Conservation (phyloP, 176 grass and related monocot genomes). For the Oryza punctata region DNA sequence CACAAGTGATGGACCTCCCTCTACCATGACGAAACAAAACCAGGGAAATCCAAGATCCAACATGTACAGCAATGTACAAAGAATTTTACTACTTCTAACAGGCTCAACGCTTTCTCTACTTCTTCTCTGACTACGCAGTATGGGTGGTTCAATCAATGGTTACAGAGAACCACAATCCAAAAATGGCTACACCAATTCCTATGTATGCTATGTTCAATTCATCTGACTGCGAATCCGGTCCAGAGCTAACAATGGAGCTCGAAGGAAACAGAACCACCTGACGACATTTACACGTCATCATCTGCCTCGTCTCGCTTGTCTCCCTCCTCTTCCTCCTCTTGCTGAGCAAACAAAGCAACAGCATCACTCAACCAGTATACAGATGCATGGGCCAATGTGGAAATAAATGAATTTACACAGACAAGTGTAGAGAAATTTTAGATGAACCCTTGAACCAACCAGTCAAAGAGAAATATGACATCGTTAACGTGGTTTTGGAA, state of each 20-base stretch:
- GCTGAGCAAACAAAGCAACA: constrained; percentile 19
- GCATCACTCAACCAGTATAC: not conserved
- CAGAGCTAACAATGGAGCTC: not conserved
- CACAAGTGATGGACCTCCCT: too few species aligned
- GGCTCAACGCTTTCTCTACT: not conserved
- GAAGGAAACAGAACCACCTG: not conserved
- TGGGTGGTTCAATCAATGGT: not conserved
- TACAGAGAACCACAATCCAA: not conserved
- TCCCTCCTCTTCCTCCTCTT: constrained; percentile 36
- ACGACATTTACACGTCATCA: constrained; percentile 23
- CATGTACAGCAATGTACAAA: not conserved
- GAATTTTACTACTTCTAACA: too few species aligned
- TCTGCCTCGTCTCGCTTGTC: constrained; percentile 35
- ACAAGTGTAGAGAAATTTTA: too few species aligned
- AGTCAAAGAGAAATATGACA: too few species aligned
- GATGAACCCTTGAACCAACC: too few species aligned
- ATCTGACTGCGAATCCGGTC: not conserved
- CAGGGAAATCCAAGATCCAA: not conserved
- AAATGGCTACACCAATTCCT: not conserved
- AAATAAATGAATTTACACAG: too few species aligned
- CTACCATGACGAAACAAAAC: too few species aligned
- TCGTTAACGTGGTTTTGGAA: not conserved
- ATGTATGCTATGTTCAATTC: not conserved
- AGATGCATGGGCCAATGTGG: not conserved
- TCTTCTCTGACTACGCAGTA: not conserved